phyloP scores from a whole-genome alignment of 2,329 filamentous ascomycete species.

The Apiospora sp. region DNA sequence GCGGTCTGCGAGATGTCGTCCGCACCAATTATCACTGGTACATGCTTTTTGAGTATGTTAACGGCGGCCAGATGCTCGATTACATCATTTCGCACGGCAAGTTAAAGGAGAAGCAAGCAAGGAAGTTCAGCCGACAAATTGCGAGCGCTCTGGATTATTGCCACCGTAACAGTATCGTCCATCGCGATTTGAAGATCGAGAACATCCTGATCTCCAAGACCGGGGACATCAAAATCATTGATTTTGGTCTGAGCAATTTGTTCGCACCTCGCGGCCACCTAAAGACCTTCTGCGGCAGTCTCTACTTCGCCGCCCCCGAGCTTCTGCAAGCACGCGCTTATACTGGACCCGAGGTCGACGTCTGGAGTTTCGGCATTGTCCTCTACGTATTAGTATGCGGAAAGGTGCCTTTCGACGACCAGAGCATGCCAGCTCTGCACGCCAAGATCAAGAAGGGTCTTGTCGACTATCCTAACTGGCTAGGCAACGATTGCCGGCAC shows the following conservation, averaged over 20 bases:
- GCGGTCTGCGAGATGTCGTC: conserved; percentile 92
- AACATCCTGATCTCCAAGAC: conserved; percentile 99
- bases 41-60: conserved; percentile 99
- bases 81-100: conserved; percentile 99
- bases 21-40: conserved; percentile 99
- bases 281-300: conserved; percentile 96
- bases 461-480: conserved; percentile 94
- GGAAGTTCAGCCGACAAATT: conserved; percentile 97
- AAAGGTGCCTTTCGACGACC: conserved; percentile 98
- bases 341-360: conserved; percentile 93
- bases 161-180: conserved; percentile 97
- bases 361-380: conserved; percentile 99
- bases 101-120: conserved; percentile 96
- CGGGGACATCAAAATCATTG: conserved; percentile 98
- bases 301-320: conserved; percentile 97
- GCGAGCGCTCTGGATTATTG: conserved; percentile 97
- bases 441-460: conserved; percentile 98
- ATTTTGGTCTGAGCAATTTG: conserved; percentile 96
- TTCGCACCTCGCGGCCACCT: conserved; percentile 86
- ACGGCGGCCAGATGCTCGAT: conserved; percentile 98
- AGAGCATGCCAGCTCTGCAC: conserved; percentile 98
- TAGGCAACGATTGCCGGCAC: conserved; percentile 90
- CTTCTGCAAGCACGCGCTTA: conserved; percentile 93
- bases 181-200: conserved; percentile 97
- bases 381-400: conserved; percentile 96